A percentile compares a stretch with the other conserved stretches of the same genome.
Conservation (phyloP, 352 stramenopile genomes). For the Phytophthora brassicae region DNA sequence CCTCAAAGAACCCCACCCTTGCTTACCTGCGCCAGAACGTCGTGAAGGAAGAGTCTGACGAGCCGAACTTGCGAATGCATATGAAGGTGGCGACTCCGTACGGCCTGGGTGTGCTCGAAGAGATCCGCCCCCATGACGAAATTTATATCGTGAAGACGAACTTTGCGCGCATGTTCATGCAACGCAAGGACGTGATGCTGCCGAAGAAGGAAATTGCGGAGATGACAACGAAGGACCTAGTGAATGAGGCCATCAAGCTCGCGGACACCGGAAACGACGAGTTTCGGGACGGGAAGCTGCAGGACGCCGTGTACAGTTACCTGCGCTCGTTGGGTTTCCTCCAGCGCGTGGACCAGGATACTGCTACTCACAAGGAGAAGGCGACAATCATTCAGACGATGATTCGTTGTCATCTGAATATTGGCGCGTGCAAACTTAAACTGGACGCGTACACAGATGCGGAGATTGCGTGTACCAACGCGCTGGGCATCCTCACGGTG, state of each 20-base stretch:
- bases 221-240: conserved; percentile 80
- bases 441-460: conserved; percentile 61
- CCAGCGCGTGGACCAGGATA: conserved; percentile 77
- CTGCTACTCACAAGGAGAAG: conserved; percentile 84
- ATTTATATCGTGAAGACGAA: conserved; percentile 67
- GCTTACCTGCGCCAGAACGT: conserved; percentile 70
- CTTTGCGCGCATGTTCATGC: conserved; percentile 79
- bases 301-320: conserved; percentile 79
- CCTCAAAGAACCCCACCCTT: conserved; percentile 59
- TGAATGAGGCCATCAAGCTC: conserved; percentile 63
- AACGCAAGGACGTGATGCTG: conserved; percentile 74
- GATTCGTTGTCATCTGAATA: conserved; percentile 88
- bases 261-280: conserved; percentile 73
- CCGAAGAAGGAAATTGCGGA: conserved; percentile 63
- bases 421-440: conserved; percentile 85
- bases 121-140: conserved; percentile 66
- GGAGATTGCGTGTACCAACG: conserved; percentile 82
- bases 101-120: conserved; percentile 59
- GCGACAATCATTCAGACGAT: conserved; percentile 87
- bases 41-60: conserved; percentile 68
- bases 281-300: conserved; percentile 58
- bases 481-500: conserved; percentile 77
- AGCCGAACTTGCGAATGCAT: conserved; percentile 73
- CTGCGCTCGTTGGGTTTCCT: conserved; percentile 68
- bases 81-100: conserved; percentile 82